Evolutionary conservation across 2,329 filamentous ascomycete genomes (phyloP).

Genomic region (Pseudogymnoascus sp.): DNA sequence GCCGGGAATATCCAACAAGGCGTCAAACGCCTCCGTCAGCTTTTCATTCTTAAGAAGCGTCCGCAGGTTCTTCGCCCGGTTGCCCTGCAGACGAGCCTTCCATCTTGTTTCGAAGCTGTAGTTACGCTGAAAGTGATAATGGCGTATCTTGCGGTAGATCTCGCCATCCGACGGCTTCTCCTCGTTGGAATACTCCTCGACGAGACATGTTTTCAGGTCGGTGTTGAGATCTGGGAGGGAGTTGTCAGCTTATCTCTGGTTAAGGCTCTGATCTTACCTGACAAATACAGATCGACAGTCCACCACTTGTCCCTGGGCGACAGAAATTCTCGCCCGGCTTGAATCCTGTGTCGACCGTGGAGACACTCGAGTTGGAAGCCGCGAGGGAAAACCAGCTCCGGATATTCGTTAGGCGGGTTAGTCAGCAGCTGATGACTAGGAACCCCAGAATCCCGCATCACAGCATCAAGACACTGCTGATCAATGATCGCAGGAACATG

Average conservation of each 20-base stretch:
- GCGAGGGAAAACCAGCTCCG: not conserved
- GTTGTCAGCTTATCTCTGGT: not conserved
- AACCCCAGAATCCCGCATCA: not conserved
- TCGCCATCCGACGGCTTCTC: conserved; percentile 15
- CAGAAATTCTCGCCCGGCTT: conserved; percentile 16
- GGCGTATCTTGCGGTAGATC: not conserved
- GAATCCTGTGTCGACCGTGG: conserved; percentile 13
- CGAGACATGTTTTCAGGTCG: conserved; percentile 21
- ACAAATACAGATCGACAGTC: conserved; percentile 14
- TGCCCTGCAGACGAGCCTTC: not conserved
- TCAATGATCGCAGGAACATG: conserved; percentile 27
- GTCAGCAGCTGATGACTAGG: too few relatives aligned
- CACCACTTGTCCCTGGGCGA: conserved; percentile 13
- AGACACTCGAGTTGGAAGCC: conserved; percentile 6
- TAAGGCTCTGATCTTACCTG: not conserved
- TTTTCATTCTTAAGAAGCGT: conserved; percentile 9
- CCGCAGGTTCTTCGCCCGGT: not conserved
- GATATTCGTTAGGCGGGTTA: not conserved
- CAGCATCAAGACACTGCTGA: conserved; percentile 21
- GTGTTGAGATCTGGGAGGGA: conserved; percentile 21
- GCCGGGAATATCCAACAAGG: conserved; percentile 14
- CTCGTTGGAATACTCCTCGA: conserved; percentile 28
- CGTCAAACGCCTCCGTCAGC: conserved; percentile 13
- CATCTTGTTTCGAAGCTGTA: not conserved
- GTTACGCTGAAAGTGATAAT: not conserved